Percentiles rank a stretch among this genome's conserved stretches.
Conservation (phyloP, 306 rosid genomes). For the Cucurbita moschata region DNA sequence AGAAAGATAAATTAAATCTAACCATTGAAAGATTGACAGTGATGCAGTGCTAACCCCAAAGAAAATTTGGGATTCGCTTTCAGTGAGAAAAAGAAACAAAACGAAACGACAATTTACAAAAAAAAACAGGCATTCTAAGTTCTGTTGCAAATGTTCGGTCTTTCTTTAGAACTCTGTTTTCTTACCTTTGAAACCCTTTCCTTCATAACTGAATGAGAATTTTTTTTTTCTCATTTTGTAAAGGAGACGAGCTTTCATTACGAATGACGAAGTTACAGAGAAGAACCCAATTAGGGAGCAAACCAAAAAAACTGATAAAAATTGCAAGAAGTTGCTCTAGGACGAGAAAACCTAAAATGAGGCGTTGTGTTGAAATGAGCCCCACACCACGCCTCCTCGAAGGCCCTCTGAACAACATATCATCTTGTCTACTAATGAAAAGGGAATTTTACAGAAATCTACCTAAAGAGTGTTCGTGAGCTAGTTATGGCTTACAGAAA, state of each 20-base stretch:
- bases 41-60: background rate
- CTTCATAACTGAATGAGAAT: background rate
- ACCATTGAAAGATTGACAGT: background rate
- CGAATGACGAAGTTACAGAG: background rate
- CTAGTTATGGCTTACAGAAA: background rate
- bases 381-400: background rate
- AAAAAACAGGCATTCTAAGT: too few relatives aligned
- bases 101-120: background rate
- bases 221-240: background rate
- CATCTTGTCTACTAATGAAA: background rate
- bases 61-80: background rate
- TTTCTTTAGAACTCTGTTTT: background rate
- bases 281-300: background rate
- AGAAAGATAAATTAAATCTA: too few relatives aligned
- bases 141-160: background rate
- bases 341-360: background rate
- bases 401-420: background rate
- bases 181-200: background rate
- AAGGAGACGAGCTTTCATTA: background rate
- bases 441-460: background rate
- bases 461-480: background rate
- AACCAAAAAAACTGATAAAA: background rate
- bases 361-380: background rate
- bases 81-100: background rate
- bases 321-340: background rate